These are phyloP conservation scores for Globisporangium paddicum DNA, from an alignment of 352 stramenopile genomes.

Conservation along the genomic window DNA sequence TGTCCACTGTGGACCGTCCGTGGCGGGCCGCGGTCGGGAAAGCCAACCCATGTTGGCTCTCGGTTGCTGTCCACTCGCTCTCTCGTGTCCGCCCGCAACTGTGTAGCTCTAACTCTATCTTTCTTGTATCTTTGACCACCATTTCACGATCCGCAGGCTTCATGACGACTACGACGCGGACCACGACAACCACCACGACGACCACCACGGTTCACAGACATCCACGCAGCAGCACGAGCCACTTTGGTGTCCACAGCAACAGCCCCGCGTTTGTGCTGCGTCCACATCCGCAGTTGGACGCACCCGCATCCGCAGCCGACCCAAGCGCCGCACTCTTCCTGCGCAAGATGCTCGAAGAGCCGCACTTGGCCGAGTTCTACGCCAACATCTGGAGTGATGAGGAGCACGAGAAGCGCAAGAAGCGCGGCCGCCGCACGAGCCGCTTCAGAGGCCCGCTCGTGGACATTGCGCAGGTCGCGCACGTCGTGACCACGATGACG, in stretches of 20 bases:
- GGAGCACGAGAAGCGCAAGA: constrained; percentile 32
- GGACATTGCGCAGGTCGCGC: constrained; percentile 67
- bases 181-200: constrained; percentile 22
- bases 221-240: not conserved
- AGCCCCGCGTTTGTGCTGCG: not conserved
- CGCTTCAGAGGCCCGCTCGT: constrained; percentile 28
- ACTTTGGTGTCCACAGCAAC: not conserved
- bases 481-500: constrained; percentile 58
- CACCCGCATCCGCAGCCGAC: not conserved
- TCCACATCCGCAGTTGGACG: not conserved
- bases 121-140: not conserved
- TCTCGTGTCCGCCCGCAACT: not conserved
- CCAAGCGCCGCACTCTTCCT: constrained; percentile 4
- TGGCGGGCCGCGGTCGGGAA: too few relatives aligned
- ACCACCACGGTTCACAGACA: constrained; percentile 12
- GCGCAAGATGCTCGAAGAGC: constrained; percentile 29
- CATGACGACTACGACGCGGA: constrained; percentile 16
- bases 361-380: constrained; percentile 48
- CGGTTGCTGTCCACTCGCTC: not conserved
- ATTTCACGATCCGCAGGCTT: constrained; percentile 31
- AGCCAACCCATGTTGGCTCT: too few relatives aligned
- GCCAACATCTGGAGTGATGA: constrained; percentile 51
- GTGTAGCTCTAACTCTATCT: not conserved
- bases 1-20: too few relatives aligned
- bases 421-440: constrained; percentile 17